phyloP scores from a whole-genome alignment of 2,329 filamentous ascomycete genomes.

The Xylaria sp. region DNA sequence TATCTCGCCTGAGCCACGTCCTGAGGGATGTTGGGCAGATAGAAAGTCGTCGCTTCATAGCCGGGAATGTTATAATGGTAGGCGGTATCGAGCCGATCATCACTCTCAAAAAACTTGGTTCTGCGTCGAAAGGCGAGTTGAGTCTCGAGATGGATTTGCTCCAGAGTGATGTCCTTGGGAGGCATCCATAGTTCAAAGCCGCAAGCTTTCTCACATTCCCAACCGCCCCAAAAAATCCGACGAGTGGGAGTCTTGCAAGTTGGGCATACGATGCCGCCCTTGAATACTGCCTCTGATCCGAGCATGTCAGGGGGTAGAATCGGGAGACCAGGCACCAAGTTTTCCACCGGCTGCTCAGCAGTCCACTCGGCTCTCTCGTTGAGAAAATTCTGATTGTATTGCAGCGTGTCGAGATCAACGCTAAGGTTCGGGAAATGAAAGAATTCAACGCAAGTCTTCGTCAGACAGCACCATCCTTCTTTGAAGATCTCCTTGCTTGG shows the following conservation, averaged over 20 bases:
- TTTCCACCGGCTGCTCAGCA: conserved; percentile 50
- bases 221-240: conserved; percentile 69
- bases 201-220: conserved; percentile 69
- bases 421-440: conserved; percentile 53
- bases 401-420: conserved; percentile 49
- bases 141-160: conserved; percentile 39
- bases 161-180: conserved; percentile 41
- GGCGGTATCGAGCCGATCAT: background rate
- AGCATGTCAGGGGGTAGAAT: conserved; percentile 41
- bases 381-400: conserved; percentile 69
- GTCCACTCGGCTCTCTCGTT: conserved; percentile 60
- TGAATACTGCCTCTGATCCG: conserved; percentile 63
- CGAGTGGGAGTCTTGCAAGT: conserved; percentile 70
- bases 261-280: conserved; percentile 74
- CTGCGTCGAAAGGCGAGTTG: conserved; percentile 1
- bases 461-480: conserved; percentile 49
- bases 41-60: conserved; percentile 50
- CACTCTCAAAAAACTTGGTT: conserved; percentile 16
- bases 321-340: conserved; percentile 48
- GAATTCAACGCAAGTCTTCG: conserved; percentile 60
- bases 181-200: conserved; percentile 53
- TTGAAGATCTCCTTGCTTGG: conserved; percentile 54
- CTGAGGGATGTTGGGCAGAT: conserved; percentile 55
- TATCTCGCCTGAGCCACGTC: conserved; percentile 41
- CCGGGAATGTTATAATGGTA: conserved; percentile 36